A percentile compares a stretch with the other conserved stretches of the same genome.
Evolutionary conservation across 2,329 filamentous ascomycete species (phyloP).

Genomic region (Orbilia brochopaga): DNA sequence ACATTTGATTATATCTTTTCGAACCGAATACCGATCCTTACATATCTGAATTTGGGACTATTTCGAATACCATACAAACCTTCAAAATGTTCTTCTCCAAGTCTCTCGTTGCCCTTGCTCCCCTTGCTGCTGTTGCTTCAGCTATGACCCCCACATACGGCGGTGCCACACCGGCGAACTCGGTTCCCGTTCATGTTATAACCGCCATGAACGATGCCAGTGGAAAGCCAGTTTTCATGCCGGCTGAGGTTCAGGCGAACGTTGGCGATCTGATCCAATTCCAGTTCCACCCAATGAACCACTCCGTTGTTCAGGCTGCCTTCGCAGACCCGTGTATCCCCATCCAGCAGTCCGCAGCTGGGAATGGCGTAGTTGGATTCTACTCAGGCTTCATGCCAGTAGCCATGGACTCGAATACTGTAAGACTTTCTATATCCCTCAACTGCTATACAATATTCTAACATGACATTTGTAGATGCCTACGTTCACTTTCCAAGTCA

Average conservation of each 20-base stretch:
- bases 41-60: conserved; percentile 12
- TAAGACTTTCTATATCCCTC: conserved; percentile 54
- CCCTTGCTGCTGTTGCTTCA: conserved; percentile 55
- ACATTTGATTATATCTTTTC: conserved; percentile 16
- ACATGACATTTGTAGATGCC: conserved; percentile 37
- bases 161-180: conserved; percentile 49
- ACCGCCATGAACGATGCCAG: conserved; percentile 57
- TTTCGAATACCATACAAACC: conserved; percentile 16
- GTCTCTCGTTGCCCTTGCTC: conserved; percentile 51
- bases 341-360: conserved; percentile 58
- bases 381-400: conserved; percentile 73
- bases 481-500: conserved; percentile 74
- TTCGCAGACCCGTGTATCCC: conserved; percentile 75
- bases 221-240: conserved; percentile 52
- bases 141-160: conserved; percentile 54
- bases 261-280: conserved; percentile 54
- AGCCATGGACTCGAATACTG: conserved; percentile 62
- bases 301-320: conserved; percentile 78
- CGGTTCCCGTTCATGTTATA: conserved; percentile 56
- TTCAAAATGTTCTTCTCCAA: conserved; percentile 57
- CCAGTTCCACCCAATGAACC: conserved; percentile 63
- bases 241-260: conserved; percentile 50
- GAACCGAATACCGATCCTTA: conserved; percentile 14
- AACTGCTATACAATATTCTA: conserved; percentile 17
- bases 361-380: conserved; percentile 62